Evolutionary conservation across 306 rosid genomes (phyloP).

Genomic region (Quercus aquifolioides): DNA sequence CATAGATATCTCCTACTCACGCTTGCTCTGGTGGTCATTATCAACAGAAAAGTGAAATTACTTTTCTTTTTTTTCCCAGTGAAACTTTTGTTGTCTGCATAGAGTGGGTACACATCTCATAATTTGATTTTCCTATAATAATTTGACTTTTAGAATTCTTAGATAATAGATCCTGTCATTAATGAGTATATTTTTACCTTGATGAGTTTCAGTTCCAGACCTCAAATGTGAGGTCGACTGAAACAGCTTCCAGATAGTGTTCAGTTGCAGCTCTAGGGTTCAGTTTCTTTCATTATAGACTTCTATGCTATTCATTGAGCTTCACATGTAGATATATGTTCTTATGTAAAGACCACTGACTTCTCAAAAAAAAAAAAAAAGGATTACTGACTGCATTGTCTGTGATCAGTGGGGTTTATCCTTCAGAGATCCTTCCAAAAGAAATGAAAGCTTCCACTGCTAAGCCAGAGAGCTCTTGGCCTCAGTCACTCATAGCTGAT

Average conservation of each 20-base stretch:
- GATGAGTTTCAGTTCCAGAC: not conserved
- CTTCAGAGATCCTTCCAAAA: constrained; percentile 65
- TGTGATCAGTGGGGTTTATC: constrained; percentile 76
- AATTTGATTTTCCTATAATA: not conserved
- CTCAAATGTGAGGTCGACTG: not conserved
- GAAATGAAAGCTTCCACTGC: constrained; percentile 30
- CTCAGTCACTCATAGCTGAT: constrained; percentile 38
- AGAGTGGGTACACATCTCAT: not conserved
- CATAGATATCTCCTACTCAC: not conserved
- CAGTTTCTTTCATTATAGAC: not conserved
- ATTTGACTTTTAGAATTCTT: not conserved
- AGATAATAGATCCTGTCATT: not conserved
- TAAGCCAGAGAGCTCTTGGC: constrained; percentile 24
- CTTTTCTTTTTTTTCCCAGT: not conserved
- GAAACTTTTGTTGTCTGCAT: not conserved
- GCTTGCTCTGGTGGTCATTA: not conserved
- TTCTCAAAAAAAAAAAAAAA: not conserved
- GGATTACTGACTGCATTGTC: constrained; percentile 18
- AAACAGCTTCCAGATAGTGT: not conserved
- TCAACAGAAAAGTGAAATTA: not conserved
- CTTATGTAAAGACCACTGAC: not conserved
- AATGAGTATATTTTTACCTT: not conserved
- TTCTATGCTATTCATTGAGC: constrained; percentile 10
- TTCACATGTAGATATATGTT: constrained; percentile 3
- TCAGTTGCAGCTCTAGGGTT: not conserved